Evolutionary conservation across 208 protist species (phyloP), one percentile per base, ranked within the genome.

Genomic region (Trypanosomatidae sp.): DNA sequence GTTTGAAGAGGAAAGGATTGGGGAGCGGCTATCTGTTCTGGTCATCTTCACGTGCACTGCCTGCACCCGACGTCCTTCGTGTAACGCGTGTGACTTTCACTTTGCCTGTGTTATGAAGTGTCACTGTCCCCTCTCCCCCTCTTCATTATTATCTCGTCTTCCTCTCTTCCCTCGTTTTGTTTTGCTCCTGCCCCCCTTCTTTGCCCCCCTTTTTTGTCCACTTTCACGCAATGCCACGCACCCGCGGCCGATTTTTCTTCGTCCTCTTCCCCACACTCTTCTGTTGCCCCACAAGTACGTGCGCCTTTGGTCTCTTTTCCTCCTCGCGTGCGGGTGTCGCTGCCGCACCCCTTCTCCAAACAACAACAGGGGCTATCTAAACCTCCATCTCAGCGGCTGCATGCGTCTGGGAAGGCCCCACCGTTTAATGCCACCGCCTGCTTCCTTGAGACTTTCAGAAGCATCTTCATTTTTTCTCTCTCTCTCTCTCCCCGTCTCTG

Each of bases 161-260:
- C 28, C 62, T 67, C 43, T 47, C n/a, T 66, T 22, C 13, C 46
- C 15, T 17, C n/a, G 53, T n/a, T 10, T n/a, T 36, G n/a, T 25
- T 56, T 22, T 17, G 6, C 28, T 56, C 64, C 64, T 43, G 19
- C 28, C 28, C 43, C 30, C 3, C 19, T 55, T 17, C 46, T 17
- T 19, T 49, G 13, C 46, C 46, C 46, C 46, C 15, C 58, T 66
- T 43, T 53, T 67, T 59, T 69, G 33, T 69, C 58, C 22, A 7
- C 58, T 76, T 36, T 62, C 36, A 39, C 36, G 36, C 36, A 39
- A 8, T 39, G 36, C 36, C 36, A 39, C 36, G 36, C 36, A 25
- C 28, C 44, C 25, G 72, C 36, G 19, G 47, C 50, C 8, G 55
- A 13, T 17, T 33, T 3, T 60, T 28, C 6, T 43, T 28, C 36